A percentile compares a stretch with the other conserved stretches of the same genome.
phyloP scores from a whole-genome alignment of 116 monocot species.

The Phalaenopsis hybrid region DNA sequence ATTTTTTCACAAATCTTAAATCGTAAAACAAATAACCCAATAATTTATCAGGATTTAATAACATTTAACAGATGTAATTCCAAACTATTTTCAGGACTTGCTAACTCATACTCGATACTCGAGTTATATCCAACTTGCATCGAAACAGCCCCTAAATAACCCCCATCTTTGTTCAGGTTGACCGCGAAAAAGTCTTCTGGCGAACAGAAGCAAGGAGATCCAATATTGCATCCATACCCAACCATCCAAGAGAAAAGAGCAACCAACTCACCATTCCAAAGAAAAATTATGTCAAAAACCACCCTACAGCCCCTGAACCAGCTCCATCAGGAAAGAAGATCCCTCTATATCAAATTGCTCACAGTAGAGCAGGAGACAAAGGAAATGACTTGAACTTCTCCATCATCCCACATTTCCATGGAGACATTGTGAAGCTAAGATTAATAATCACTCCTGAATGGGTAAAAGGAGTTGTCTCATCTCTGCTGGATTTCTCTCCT shows the following conservation, averaged over 20 bases:
- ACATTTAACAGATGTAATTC: no score
- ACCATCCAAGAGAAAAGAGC: background rate
- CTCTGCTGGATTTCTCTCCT: slow-evolving; percentile 35
- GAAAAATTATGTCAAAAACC: background rate
- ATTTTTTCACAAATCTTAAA: no score
- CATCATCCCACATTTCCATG: slow-evolving; percentile 68
- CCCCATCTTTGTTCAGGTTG: slow-evolving; percentile 37
- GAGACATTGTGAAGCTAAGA: slow-evolving; percentile 58
- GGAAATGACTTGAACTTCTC: slow-evolving; percentile 95
- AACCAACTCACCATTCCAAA: background rate
- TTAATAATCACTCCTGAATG: slow-evolving; percentile 62
- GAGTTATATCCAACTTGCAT: no score
- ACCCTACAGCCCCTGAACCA: background rate
- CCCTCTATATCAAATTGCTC: slow-evolving; percentile 74
- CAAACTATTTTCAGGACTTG: no score
- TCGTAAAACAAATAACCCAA: no score
- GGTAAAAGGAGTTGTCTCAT: slow-evolving; percentile 55
- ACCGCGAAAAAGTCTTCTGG: slow-evolving; percentile 63
- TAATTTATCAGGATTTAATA: no score
- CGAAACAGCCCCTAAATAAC: no score
- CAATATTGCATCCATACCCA: background rate
- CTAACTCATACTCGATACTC: no score
- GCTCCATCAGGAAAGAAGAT: slow-evolving; percentile 46
- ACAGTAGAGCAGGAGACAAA: slow-evolving; percentile 86
- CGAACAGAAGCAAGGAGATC: slow-evolving; percentile 32